Percentiles rank a stretch among this genome's conserved stretches.
phyloP scores from a whole-genome alignment of 768 basidiomycete species.

The Thelephora ganbajun region DNA sequence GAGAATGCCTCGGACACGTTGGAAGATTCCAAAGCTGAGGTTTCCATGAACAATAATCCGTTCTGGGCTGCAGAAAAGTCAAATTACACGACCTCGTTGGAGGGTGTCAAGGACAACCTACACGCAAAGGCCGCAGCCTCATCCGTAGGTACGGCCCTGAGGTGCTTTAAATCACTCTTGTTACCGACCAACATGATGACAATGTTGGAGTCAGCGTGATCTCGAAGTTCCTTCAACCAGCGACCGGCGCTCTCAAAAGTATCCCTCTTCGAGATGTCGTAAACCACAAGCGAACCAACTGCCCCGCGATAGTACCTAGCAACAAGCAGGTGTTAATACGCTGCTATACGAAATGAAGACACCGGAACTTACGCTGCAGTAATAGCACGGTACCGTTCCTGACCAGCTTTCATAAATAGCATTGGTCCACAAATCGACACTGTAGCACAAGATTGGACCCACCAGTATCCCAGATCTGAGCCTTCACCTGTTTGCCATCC shows the following conservation, averaged over 20 bases:
- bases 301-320: constrained; percentile 93
- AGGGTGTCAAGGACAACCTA: constrained; percentile 21
- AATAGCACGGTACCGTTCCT: constrained; percentile 95
- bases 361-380: constrained; percentile 68
- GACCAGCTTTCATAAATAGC: constrained; percentile 54
- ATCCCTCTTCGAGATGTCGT: constrained; percentile 88
- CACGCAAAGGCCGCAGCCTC: constrained; percentile 89
- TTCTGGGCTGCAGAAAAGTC: constrained; percentile 53
- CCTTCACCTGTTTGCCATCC: constrained; percentile 95
- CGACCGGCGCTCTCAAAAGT: constrained; percentile 89
- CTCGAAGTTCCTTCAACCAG: constrained; percentile 95
- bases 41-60: constrained; percentile 91
- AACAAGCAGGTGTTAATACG: background rate
- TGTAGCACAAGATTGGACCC: constrained; percentile 16
- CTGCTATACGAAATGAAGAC: background rate
- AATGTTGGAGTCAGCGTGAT: constrained; percentile 88
- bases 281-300: constrained; percentile 82
- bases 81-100: background rate
- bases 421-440: background rate
- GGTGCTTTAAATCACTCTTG: constrained; percentile 98
- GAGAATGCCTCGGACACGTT: constrained; percentile 98
- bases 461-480: constrained; percentile 99
- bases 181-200: constrained; percentile 96
- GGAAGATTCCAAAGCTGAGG: constrained; percentile 97
- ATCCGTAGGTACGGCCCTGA: constrained; percentile 92